Base-by-base conservation (phyloP, 2,329 filamentous ascomycete genomes). In the Arthrinium phaeospermum region DNA sequence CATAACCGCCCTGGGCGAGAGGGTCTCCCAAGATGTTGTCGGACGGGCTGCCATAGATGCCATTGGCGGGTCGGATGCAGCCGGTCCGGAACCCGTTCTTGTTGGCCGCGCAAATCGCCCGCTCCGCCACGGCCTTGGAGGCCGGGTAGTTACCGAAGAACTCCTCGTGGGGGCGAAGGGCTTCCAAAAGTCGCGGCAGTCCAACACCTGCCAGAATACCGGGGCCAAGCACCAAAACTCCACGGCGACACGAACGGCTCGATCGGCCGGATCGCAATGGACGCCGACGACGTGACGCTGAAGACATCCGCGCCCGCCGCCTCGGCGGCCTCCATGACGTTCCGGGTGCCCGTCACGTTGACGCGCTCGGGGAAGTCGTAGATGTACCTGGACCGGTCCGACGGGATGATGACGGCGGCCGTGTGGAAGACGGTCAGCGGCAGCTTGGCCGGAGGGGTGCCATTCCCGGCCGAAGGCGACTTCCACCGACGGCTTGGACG, bases 341-440 rank as follows among this genome's bases (percentile, higher is more conserved):
- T 85, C 24, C 79, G 79, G 1, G 87, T 87, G 12, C 88, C 88
- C 12, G 76, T 77, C 34, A 89, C 82, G 73, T 90, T 91, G 71
- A 89, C 86, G 24, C 81, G 79, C 68, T 82, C 82, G 71, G 83
- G 83, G 37, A 84, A 83, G 34, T 81, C 78, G 74, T 89, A 87
- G 45, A 86, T 80, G 45, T 82, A 78, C 67, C 78, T 76, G 69
- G 83, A 82, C 8, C 88, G 84, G 71, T 90, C 88, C 22, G 82
- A 83, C 0, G 86, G 84, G 14, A 87, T 81, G 72, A 90, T 89
- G 6, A 85, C 82, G 0, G 88, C 88, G 2, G 88, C 88, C 0
- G 86, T 89, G 79, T 90, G 88, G 76, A 88, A 89, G 19, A 90
- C 88, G 0, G 88, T 89, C 34, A 90, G 79, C 1, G 88, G 87